Evolutionary conservation across 2,329 filamentous ascomycete genomes (phyloP).

Genomic region (Aspergillus pseudoglaucus): DNA sequence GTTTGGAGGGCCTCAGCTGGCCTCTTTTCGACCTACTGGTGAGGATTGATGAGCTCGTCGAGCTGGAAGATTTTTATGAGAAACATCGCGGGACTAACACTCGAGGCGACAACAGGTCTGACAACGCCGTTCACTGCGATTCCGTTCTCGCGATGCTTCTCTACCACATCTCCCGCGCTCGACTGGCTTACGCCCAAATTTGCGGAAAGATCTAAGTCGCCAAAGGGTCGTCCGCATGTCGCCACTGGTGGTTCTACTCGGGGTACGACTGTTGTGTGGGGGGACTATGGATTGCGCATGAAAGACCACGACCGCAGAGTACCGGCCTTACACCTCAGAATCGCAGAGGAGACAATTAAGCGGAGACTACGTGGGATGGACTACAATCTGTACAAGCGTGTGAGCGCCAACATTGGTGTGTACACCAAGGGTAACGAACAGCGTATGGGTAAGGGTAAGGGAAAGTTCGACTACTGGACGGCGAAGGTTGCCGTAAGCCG

Average conservation of each 20-base stretch:
- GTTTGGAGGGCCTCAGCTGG: constrained; percentile 29
- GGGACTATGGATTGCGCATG: constrained; percentile 92
- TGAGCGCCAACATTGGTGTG: constrained; percentile 88
- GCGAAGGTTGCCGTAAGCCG: constrained; percentile 83
- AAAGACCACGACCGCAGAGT: constrained; percentile 88
- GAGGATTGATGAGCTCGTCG: constrained; percentile 8
- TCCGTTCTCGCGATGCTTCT: constrained; percentile 59
- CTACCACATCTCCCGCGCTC: constrained; percentile 55
- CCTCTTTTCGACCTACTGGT: constrained; percentile 30
- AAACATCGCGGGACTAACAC: constrained; percentile 14
- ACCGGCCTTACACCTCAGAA: constrained; percentile 76
- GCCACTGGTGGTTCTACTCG: constrained; percentile 84
- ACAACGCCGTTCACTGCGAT: constrained; percentile 21
- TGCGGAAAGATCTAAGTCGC: constrained; percentile 78
- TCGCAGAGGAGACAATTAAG: constrained; percentile 91
- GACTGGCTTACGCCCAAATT: constrained; percentile 79
- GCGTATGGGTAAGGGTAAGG: constrained; percentile 99
- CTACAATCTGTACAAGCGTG: constrained; percentile 85
- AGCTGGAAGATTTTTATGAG: constrained; percentile 6
- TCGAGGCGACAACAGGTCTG: constrained; percentile 15
- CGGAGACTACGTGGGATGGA: constrained; percentile 80
- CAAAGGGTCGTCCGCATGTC: constrained; percentile 80
- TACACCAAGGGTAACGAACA: constrained; percentile 94
- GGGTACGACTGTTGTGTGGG: constrained; percentile 93
- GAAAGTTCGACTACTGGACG: constrained; percentile 95